These are phyloP conservation scores for Atkinsonella texensis DNA, from an alignment of 2,329 filamentous ascomycete species.

Conservation along the genomic window DNA sequence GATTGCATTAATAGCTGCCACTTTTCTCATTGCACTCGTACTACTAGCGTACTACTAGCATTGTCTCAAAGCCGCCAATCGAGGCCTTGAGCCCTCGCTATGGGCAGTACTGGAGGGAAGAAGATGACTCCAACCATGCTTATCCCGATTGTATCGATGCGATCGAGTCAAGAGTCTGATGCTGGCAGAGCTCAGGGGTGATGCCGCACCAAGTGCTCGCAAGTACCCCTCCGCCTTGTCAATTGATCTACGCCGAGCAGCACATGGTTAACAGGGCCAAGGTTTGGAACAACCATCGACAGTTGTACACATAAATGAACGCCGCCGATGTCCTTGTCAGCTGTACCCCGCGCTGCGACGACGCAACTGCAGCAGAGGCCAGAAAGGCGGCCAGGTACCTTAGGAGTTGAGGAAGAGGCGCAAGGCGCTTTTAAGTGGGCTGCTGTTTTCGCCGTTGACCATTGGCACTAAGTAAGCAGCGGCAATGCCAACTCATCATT, in stretches of 20 bases:
- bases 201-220: not conserved
- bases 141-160: not conserved
- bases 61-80: too few relatives aligned
- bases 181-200: not conserved
- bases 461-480: slow-evolving; percentile 8
- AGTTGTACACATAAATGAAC: not conserved
- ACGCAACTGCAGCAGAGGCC: slow-evolving; percentile 6
- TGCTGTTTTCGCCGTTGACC: slow-evolving; percentile 11
- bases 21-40: too few relatives aligned
- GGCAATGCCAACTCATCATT: slow-evolving; percentile 68
- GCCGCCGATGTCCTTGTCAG: slow-evolving; percentile 5
- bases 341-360: slow-evolving; percentile 3
- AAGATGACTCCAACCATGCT: not conserved
- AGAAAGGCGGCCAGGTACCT: slow-evolving; percentile 7
- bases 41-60: too few relatives aligned
- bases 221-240: not conserved
- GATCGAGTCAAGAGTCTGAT: not conserved
- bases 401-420: not conserved
- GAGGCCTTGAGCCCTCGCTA: too few relatives aligned
- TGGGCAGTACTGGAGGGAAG: too few relatives aligned
- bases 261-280: not conserved
- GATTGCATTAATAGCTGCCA: too few relatives aligned
- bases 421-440: slow-evolving; percentile 1
- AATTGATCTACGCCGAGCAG: not conserved
- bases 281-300: not conserved